Evolutionary conservation across 345 rosid species (phyloP), one percentile per base, ranked within the genome.

Genomic region (Gossypium bickii): DNA sequence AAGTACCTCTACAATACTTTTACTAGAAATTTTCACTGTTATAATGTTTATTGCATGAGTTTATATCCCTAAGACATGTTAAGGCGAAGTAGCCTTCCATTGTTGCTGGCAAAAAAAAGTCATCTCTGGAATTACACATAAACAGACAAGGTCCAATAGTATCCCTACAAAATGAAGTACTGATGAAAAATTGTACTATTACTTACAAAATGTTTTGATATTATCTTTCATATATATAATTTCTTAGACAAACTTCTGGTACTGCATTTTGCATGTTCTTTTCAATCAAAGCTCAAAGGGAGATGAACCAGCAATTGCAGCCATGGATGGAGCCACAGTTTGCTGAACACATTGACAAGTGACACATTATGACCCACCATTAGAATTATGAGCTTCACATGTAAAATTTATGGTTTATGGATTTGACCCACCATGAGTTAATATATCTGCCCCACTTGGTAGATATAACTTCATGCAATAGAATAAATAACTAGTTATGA

Each of bases 381-480:
- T 69, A 62, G 72, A 77, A 72, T 77, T 60, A 76, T 77, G 77
- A 78, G 72, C 67, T 78, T 72, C 83, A 82, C 84, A 79, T 82
- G 86, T 68, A 75, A 58, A 67, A 70, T 62, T 75, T 72, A 66
- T 83, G 57, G 38, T 55, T 68, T 25, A 12, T 20, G 12, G 18
- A 53, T 70, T 70, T 48, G 73, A 81, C 82, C 76, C 80, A 71
- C 72, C 72, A 27, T 22, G 62, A 82, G 59, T 78, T 76, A 74
- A 73, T 74, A 70, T 70, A 73, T 74, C 69, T 71, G 81, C 48
- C 68, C 83, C 83, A 78, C 72, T 56, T 3, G 57, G 82, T 22
- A 45, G 34, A 68, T 67, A 43, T 61, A 71, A 72, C 70, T 34
- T 17, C 57, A 65, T 47, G 78, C 22, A 66, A 65, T 52, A 44